Base-by-base conservation (phyloP, 1,139 yeast genomes). In the Saccharomyces hybrid region DNA sequence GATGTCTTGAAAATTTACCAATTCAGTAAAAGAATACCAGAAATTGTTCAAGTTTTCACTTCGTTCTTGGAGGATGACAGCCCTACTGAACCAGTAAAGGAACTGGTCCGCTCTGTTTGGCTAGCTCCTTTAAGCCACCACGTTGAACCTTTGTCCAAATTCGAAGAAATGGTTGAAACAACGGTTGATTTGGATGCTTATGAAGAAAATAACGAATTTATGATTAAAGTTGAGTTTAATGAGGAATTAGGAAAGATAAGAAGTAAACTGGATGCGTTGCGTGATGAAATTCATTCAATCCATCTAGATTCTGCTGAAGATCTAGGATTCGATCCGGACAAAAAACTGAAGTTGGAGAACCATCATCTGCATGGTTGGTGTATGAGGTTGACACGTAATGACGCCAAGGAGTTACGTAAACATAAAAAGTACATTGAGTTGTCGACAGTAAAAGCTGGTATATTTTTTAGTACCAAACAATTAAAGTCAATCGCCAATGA, bases 341-440 rank as follows among this genome's bases (percentile, higher is more conserved):
- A 88, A 71, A 90, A 90, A 69, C 76, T 95, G 60, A 93, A 93
- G 68, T 73, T 95, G 51, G 99, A 93, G 66, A 82, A 86, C 53
- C 96, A 91, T 66, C 85, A 80, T 60, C 81, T 80, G 31, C 95
- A 88, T 68, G 97, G 98, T 11, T 91, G 96, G 95, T 89, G 96
- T 67, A 81, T 91, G 76, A 78, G 98, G 62, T 81, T 93, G 25
- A 91, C 98, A 0, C 80, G 99, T 70, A 88, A 82, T 54, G 98
- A 91, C 66, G 91, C 96, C 2, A 77, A 84, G 9, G 85, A 86
- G 23, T 75, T 93, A 56, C 79, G 98, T 63, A 83, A 83, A 46
- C 78, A 77, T 44, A 76, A 76, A 47, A 77, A 79, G 50, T 93
- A 85, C 66, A 77, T 78, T 52, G 97, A 93, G 67, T 75, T 91